A percentile compares a stretch with the other conserved stretches of the same genome.
Conservation (phyloP, 164 flowering plant species). For the Tinospora cordifolia region DNA sequence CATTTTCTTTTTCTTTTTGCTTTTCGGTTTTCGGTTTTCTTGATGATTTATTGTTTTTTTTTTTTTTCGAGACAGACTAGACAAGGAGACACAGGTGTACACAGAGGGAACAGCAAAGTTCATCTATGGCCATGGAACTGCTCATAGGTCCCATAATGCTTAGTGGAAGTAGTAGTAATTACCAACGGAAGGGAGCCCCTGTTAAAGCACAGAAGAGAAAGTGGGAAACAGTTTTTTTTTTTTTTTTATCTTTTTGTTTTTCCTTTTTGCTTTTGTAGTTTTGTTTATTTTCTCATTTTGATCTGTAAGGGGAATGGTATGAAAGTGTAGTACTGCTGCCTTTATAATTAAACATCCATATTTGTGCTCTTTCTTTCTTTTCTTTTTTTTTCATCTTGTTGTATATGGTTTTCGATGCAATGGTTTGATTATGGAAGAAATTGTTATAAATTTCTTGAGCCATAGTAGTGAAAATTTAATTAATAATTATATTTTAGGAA, state of each 20-base stretch:
- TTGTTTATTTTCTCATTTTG: neutral
- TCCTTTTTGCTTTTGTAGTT: neutral
- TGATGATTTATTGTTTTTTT: neutral
- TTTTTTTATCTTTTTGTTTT: neutral
- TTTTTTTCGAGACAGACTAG: constrained; percentile 34
- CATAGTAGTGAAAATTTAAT: too few relatives aligned
- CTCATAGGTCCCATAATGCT: constrained; percentile 26
- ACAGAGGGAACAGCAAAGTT: constrained; percentile 81
- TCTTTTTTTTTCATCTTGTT: neutral
- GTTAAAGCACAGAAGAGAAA: constrained; percentile 2
- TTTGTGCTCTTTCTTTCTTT: neutral
- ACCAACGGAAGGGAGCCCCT: constrained; percentile 12
- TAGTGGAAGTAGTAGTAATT: constrained; percentile 1
- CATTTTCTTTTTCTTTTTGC: too few relatives aligned
- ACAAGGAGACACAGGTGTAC: constrained; percentile 81
- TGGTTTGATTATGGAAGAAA: constrained; percentile 1
- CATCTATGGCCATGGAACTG: constrained; percentile 73
- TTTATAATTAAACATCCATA: neutral
- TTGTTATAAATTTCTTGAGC: neutral
- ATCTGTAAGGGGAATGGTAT: neutral
- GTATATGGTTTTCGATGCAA: neutral
- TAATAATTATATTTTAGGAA: too few relatives aligned
- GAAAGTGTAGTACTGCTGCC: too few relatives aligned
- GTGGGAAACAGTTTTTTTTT: neutral
- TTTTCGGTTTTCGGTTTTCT: neutral